Conservation (phyloP, 306 rosid species). For the Trifolium subterraneum region DNA sequence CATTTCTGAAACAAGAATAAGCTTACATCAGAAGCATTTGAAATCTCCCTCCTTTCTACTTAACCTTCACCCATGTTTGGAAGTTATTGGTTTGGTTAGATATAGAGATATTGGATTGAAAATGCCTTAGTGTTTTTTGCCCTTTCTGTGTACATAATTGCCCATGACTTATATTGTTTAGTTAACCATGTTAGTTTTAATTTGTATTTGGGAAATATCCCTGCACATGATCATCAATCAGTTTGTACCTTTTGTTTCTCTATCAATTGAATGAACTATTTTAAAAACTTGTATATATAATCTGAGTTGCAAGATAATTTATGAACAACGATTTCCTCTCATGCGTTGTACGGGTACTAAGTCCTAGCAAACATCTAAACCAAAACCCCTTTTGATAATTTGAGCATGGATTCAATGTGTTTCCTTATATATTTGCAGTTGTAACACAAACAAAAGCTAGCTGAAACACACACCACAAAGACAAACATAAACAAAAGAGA, state of each 20-base stretch:
- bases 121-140: background rate
- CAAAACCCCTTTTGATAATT: constrained; percentile 61
- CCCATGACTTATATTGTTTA: background rate
- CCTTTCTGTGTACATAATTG: background rate
- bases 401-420: constrained; percentile 61
- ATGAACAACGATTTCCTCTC: too few species aligned
- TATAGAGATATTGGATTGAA: background rate
- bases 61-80: background rate
- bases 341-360: too few species aligned
- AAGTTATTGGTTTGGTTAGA: background rate
- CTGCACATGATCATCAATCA: background rate
- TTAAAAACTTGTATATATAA: too few species aligned
- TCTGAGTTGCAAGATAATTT: too few species aligned
- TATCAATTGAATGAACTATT: background rate
- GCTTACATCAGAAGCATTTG: too few species aligned
- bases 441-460: background rate
- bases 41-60: background rate
- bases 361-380: constrained; percentile 41
- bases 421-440: constrained; percentile 49
- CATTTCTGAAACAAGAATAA: too few species aligned
- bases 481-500: background rate
- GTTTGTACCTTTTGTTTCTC: background rate
- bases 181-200: background rate
- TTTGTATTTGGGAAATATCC: background rate
- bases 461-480: background rate